Evolutionary conservation across 148 eudicot species (phyloP), one percentile per base, ranked within the genome.

Genomic region (Camellia granthamiana): DNA sequence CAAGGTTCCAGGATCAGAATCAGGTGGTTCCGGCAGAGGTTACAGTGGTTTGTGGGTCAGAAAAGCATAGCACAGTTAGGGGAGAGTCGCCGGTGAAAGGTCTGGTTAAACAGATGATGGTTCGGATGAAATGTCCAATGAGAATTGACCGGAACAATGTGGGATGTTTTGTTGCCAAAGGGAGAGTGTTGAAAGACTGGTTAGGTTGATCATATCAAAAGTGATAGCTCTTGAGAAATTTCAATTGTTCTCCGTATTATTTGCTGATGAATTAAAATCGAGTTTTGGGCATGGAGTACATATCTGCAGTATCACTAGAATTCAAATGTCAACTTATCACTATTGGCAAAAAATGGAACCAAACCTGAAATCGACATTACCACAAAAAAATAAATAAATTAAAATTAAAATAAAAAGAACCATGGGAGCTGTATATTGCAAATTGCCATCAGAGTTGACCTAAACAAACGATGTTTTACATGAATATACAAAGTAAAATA

Each of bases 91-190:
- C 97, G 0, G 91, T 93, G 51, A 95, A 89, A 83, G 82, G 71
- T 64, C 75, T 93, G 84, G 87, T 90, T 18, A 91, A 85, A 81
- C 91, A 88, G 88, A 80, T 93, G 80, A 79, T 91, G 85, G 19
- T 83, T 71, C 84, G 85, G 77, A 85, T 84, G 69, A 69, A 82
- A 70, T 89, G 96, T 78, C 97, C 96, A 0, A 70, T 93, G 80
- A 90, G 88, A 82, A 88, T 93, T 62, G 96, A 95, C 79, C 71
- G 97, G 78, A 90, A 85, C 83, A 95, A 95, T 66, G 84, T 72
- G 42, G 94, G 97, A 42, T 93, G 98, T 84, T 91, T 93, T 76
- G 76, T 91, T 79, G 96, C 86, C 67, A 90, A 95, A 86, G 96
- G 98, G 18, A 88, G 76, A 63, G 80, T 55, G 71, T 87, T 90